Conservation (phyloP, 345 rosid species). For the Barbarea vulgaris region DNA sequence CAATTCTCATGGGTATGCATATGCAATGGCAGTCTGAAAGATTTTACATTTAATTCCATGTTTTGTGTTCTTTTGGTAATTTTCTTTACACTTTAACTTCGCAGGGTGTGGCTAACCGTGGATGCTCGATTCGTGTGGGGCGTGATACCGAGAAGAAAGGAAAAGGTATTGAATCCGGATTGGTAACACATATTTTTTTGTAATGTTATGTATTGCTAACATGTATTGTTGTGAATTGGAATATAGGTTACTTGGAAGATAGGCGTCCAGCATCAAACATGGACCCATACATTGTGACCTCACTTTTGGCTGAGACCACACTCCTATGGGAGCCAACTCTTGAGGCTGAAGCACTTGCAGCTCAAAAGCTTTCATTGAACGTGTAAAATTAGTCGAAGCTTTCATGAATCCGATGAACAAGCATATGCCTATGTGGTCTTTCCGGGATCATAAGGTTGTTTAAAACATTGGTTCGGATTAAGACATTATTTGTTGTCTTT, state of each 20-base stretch:
- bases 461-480: neutral
- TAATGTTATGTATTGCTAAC: slow-evolving; percentile 5
- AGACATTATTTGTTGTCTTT: slow-evolving; percentile 27
- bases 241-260: slow-evolving; percentile 84
- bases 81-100: slow-evolving; percentile 11
- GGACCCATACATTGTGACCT: slow-evolving; percentile 84
- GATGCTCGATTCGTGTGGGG: slow-evolving; percentile 95
- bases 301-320: slow-evolving; percentile 75
- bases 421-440: slow-evolving; percentile 8
- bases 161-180: slow-evolving; percentile 57
- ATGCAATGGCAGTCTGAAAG: neutral
- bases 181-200: neutral
- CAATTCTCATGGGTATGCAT: slow-evolving; percentile 82
- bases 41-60: neutral
- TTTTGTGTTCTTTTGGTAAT: neutral
- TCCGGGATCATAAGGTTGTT: slow-evolving; percentile 15
- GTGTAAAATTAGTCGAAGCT: slow-evolving; percentile 46
- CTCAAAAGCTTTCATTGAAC: slow-evolving; percentile 74
- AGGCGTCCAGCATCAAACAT: slow-evolving; percentile 94
- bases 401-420: slow-evolving; percentile 15
- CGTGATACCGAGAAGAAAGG: slow-evolving; percentile 91
- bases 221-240: slow-evolving; percentile 12
- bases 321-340: slow-evolving; percentile 79
- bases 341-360: slow-evolving; percentile 84
- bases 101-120: slow-evolving; percentile 97